Evolutionary conservation across 805 yeast genomes (phyloP).

Genomic region (Wickerhamiella spandovensis): DNA sequence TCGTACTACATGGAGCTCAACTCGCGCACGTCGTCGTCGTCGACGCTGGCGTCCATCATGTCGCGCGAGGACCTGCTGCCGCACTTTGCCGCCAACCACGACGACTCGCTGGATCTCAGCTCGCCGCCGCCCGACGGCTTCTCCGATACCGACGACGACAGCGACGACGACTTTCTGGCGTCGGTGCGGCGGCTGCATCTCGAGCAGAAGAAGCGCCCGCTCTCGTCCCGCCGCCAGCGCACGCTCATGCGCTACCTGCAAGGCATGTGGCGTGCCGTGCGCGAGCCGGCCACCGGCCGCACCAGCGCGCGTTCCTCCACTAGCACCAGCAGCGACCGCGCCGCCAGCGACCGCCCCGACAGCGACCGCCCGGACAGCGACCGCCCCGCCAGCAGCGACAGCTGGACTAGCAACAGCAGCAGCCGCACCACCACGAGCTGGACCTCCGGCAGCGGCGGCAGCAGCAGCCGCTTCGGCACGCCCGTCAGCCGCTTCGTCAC

Average conservation of each 20-base stretch:
- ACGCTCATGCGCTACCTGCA: neutral
- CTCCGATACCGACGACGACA: neutral
- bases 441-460: neutral
- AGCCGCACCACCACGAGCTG: neutral
- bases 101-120: neutral
- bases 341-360: no score
- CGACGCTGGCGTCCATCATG: conserved; percentile 12
- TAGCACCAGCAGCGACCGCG: neutral
- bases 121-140: neutral
- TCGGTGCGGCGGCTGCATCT: conserved; percentile 2
- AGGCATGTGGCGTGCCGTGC: neutral
- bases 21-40: conserved; percentile 17
- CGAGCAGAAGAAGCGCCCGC: neutral
- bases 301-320: no score
- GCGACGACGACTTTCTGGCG: conserved; percentile 3
- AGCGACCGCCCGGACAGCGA: no score
- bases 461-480: neutral
- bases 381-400: no score
- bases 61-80: conserved; percentile 2
- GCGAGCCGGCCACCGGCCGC: neutral
- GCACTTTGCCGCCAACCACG: neutral
- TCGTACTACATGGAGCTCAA: conserved; percentile 16
- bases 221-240: neutral
- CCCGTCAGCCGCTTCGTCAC: neutral
- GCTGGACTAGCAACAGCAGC: neutral